These are phyloP conservation scores for Hypoxylon crocopeplum DNA, from an alignment of 495 filamentous ascomycete genomes.

Conservation along the genomic window DNA sequence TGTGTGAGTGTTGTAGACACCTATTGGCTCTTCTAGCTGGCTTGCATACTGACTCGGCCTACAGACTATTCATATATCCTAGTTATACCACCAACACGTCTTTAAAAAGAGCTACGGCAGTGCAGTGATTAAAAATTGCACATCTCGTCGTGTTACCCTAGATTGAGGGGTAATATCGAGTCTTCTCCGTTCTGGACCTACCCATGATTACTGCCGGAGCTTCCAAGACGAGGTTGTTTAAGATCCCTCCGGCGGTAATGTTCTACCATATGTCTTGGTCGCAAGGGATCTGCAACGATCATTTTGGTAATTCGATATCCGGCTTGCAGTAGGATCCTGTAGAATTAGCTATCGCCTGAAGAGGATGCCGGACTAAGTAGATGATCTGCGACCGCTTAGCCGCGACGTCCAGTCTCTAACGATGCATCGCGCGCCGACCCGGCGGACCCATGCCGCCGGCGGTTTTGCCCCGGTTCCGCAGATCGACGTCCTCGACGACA, in stretches of 20 bases:
- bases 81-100: conserved; percentile 15
- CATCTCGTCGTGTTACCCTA: conserved; percentile 8
- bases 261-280: background rate
- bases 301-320: background rate
- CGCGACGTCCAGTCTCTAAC: background rate
- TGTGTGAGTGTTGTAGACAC: background rate
- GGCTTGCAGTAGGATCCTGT: background rate
- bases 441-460: conserved; percentile 8
- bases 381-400: background rate
- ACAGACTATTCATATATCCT: conserved; percentile 8
- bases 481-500: conserved; percentile 10
- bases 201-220: no score
- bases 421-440: conserved; percentile 19
- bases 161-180: conserved; percentile 25
- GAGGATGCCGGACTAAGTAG: conserved; percentile 1
- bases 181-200: conserved; percentile 7
- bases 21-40: conserved; percentile 14
- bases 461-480: conserved; percentile 33
- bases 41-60: conserved; percentile 22
- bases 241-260: background rate
- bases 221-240: no score
- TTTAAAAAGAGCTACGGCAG: background rate
- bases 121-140: background rate
- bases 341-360: background rate
- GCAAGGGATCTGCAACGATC: background rate